These are phyloP conservation scores for Aspergillus neoniger DNA, from an alignment of 2,329 filamentous ascomycete genomes.

Conservation along the genomic window DNA sequence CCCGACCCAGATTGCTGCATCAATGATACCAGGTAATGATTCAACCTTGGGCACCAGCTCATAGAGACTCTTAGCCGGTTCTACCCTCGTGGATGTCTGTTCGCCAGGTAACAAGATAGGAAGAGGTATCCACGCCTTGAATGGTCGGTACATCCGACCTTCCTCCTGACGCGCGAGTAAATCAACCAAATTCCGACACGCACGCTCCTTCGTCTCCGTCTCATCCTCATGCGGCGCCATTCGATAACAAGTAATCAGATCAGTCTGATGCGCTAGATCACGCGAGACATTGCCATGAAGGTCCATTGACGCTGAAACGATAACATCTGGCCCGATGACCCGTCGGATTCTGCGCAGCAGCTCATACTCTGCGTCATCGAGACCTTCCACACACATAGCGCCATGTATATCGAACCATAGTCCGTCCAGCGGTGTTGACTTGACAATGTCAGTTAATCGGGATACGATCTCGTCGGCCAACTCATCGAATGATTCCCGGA, in stretches of 20 bases:
- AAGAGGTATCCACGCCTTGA: constrained; percentile 57
- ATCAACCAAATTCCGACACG: constrained; percentile 52
- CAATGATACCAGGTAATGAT: constrained; percentile 45
- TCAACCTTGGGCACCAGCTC: constrained; percentile 50
- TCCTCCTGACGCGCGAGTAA: constrained; percentile 32
- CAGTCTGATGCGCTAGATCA: constrained; percentile 51
- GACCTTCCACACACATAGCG: constrained; percentile 56
- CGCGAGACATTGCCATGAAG: constrained; percentile 58
- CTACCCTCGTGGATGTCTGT: constrained; percentile 57
- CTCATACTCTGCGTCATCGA: constrained; percentile 53
- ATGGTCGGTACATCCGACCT: constrained; percentile 32
- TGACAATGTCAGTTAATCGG: constrained; percentile 42
- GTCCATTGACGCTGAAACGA: constrained; percentile 59
- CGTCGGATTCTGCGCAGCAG: constrained; percentile 49
- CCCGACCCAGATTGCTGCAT: constrained; percentile 59
- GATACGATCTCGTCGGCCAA: constrained; percentile 46
- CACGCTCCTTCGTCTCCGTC: constrained; percentile 53
- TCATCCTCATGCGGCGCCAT: constrained; percentile 57
- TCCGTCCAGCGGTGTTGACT: constrained; percentile 45
- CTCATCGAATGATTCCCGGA: constrained; percentile 48
- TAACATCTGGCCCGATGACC: constrained; percentile 49
- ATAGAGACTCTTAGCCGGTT: constrained; percentile 56
- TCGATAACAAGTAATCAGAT: constrained; percentile 57
- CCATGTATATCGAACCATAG: constrained; percentile 61
- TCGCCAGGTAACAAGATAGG: constrained; percentile 57